Percentiles rank a stretch among this genome's conserved stretches.
Evolutionary conservation across 306 rosid genomes (phyloP).

Genomic region (Hippophae tibetana): DNA sequence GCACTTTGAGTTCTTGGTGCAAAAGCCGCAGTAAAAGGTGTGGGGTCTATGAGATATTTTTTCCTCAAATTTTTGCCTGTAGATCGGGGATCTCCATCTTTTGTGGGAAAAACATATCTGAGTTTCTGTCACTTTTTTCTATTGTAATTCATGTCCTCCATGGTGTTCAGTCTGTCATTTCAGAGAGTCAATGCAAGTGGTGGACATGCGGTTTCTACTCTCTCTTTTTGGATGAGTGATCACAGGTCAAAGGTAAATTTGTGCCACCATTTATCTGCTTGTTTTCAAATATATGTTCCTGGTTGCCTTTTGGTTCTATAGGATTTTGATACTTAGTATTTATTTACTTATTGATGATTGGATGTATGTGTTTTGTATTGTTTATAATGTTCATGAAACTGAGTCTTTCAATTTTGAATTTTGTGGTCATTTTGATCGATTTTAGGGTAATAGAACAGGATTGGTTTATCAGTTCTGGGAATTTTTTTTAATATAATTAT

Average conservation of each 20-base stretch:
- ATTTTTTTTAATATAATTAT: no score
- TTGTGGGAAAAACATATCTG: conserved; percentile 25
- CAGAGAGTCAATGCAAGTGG: conserved; percentile 31
- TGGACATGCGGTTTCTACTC: conserved; percentile 43
- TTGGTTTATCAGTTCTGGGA: no score
- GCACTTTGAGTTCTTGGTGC: conserved; percentile 18
- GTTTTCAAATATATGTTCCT: neutral
- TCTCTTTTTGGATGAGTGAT: conserved; percentile 38
- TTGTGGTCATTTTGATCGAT: no score
- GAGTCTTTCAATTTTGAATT: no score
- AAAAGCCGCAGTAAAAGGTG: conserved; percentile 7
- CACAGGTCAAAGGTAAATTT: conserved; percentile 38
- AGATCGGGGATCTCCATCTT: conserved; percentile 52
- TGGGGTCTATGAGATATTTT: conserved; percentile 19
- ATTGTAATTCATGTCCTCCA: conserved; percentile 28
- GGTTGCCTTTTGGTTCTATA: neutral
- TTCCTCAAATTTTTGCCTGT: conserved; percentile 23
- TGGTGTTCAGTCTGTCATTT: conserved; percentile 29
- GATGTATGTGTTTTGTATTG: no score
- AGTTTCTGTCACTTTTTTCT: conserved; percentile 26
- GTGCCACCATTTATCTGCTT: neutral
- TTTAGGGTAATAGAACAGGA: no score
- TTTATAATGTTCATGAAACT: no score
- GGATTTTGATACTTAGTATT: no score
- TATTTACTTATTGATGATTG: no score